Evolutionary conservation across 2,329 filamentous ascomycete species (phyloP), one percentile per base, ranked within the genome.

Genomic region (Diplocarpon rosae): DNA sequence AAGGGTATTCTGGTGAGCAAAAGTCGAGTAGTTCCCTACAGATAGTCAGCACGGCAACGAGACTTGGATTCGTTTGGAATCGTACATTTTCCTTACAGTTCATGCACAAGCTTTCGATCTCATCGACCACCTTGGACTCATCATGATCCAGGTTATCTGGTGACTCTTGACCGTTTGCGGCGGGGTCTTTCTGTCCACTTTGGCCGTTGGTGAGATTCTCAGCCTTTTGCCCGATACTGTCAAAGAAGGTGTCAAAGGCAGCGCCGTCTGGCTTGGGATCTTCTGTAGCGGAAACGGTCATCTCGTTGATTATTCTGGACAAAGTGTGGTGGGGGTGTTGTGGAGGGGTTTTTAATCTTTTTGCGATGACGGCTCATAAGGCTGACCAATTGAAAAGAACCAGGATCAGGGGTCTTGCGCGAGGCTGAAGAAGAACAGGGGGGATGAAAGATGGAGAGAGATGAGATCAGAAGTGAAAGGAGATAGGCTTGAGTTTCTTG

Each of bases 1-100:
- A 87, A 96, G 13, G 92, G 92, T 45, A 98, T 95, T 53, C 80
- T 79, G 13, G 93, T 94, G 43, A 98, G 78, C 35, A 98, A 78
- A 16, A 98, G 76, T 47, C 83, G 77, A 12, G 92, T 98, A 1
- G 71, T 76, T 58, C 92, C 92, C 85, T 93, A 39, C 12, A 34
- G 29, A 30, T 8, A 2, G 12, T 52, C 39, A 43, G 42, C 12
- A 37, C 12, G 7, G 27, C n/a, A 15, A 12, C 2, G 14, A 11
- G 16, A 20, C n/a, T 15, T 15, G 16, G 5, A 17, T 2, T 11
- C 2, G 8, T n/a, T 31, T 12, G 27, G 17, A 35, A 15, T 33
- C 69, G 58, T 68, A 84, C 83, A 72, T 87, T 84, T 55, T 87
- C 71, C 56, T 80, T 76, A 66, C 85, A 90, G 69, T 86, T 88